Percentiles rank a stretch among this genome's conserved stretches.
Conservation (phyloP, 2,329 filamentous ascomycete species). For the Helminthosporium solani region DNA sequence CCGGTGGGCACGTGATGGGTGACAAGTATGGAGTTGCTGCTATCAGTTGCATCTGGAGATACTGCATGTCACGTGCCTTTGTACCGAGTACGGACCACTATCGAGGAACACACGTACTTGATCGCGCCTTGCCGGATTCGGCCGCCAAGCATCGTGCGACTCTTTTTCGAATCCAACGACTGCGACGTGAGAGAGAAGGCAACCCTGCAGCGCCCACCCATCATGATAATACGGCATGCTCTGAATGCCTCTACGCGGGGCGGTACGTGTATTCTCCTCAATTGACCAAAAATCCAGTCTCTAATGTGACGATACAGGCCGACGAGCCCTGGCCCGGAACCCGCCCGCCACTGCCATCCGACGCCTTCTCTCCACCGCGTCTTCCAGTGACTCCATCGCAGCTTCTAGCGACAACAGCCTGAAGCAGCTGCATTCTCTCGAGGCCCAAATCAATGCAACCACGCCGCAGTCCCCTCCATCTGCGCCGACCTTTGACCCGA, state of each 20-base stretch:
- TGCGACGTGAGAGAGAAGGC: background rate
- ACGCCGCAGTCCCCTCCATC: slow-evolving; percentile 11
- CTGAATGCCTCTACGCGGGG: slow-evolving; percentile 5
- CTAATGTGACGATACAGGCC: slow-evolving; percentile 30
- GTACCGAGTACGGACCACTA: too few relatives aligned
- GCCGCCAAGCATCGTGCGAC: background rate
- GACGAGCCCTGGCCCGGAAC: slow-evolving; percentile 39
- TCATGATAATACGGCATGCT: slow-evolving; percentile 12
- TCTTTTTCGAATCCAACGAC: background rate
- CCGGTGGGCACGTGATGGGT: too few relatives aligned
- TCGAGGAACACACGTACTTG: too few relatives aligned
- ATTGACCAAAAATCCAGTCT: too few relatives aligned
- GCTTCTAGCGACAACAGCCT: slow-evolving; percentile 31
- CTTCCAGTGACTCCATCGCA: slow-evolving; percentile 30
- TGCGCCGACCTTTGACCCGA: slow-evolving; percentile 22
- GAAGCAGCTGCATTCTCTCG: slow-evolving; percentile 33
- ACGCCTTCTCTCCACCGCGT: slow-evolving; percentile 34
- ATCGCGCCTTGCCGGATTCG: background rate
- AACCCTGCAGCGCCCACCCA: background rate
- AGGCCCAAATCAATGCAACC: slow-evolving; percentile 36
- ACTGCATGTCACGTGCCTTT: background rate
- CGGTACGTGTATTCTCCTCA: background rate
- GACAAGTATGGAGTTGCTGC: too few relatives aligned
- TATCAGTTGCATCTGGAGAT: too few relatives aligned
- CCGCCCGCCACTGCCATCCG: slow-evolving; percentile 17